phyloP scores from a whole-genome alignment of 306 rosid genomes.

The Casuarina cunninghamiana region DNA sequence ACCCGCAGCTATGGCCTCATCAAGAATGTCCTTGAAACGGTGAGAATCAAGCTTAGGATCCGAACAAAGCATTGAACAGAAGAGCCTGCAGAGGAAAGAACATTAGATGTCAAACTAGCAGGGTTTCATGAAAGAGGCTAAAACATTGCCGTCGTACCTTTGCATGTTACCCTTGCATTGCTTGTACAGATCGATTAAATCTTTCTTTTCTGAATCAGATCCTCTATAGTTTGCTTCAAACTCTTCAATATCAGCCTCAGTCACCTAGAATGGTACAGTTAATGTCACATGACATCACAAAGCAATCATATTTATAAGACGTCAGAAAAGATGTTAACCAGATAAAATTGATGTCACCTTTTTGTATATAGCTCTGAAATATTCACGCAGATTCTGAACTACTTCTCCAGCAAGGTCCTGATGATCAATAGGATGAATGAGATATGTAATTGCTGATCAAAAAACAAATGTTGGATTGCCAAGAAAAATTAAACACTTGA shows the following conservation, averaged over 20 bases:
- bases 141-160: constrained; percentile 41
- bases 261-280: constrained; percentile 47
- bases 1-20: constrained; percentile 79
- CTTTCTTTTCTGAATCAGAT: constrained; percentile 80
- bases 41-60: constrained; percentile 84
- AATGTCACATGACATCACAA: background rate
- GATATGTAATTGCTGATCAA: background rate
- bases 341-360: constrained; percentile 44
- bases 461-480: background rate
- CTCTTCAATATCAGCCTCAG: constrained; percentile 83
- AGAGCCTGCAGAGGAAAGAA: constrained; percentile 55
- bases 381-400: constrained; percentile 56
- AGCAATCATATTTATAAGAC: background rate
- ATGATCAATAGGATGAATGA: constrained; percentile 21
- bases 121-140: constrained; percentile 17
- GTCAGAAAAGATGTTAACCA: constrained; percentile 9
- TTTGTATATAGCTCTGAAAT: constrained; percentile 64
- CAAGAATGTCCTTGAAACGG: constrained; percentile 74
- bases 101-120: constrained; percentile 18
- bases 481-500: constrained; percentile 8
- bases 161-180: constrained; percentile 81
- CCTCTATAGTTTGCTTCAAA: constrained; percentile 88
- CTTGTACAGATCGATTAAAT: constrained; percentile 63
- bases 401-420: constrained; percentile 88
- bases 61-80: constrained; percentile 97